Conservation (phyloP, 2,329 filamentous ascomycete species). For the Fusarium duplospermum region DNA sequence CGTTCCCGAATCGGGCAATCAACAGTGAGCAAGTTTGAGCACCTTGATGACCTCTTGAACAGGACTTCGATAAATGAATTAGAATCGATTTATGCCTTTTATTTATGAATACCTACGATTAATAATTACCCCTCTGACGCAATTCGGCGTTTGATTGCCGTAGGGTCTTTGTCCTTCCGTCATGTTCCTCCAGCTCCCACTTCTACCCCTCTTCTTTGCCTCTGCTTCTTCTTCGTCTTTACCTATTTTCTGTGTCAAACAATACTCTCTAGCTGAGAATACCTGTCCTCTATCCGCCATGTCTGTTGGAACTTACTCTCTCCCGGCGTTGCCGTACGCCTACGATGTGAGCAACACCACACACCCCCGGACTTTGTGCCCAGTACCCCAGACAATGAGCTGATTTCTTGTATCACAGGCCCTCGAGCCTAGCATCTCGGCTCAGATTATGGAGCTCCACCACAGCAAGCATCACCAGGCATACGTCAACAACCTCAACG, state of each 20-base stretch:
- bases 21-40: constrained; percentile 45
- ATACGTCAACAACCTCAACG: constrained; percentile 82
- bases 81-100: neutral
- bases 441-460: constrained; percentile 84
- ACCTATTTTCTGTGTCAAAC: neutral
- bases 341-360: constrained; percentile 68
- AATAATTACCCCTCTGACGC: constrained; percentile 29
- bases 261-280: neutral
- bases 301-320: constrained; percentile 62
- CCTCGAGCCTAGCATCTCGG: constrained; percentile 78
- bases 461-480: constrained; percentile 84
- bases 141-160: constrained; percentile 17
- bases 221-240: constrained; percentile 2
- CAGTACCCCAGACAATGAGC: neutral
- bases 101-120: constrained; percentile 1
- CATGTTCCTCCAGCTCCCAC: constrained; percentile 19
- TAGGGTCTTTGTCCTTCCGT: neutral
- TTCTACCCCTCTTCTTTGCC: constrained; percentile 35
- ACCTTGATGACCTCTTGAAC: constrained; percentile 34
- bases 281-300: constrained; percentile 40
- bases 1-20: constrained; percentile 44
- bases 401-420: constrained; percentile 58
- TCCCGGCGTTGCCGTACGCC: constrained; percentile 75
- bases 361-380: neutral
- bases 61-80: neutral